These are phyloP conservation scores for Ogataea nitratoaversa DNA, from an alignment of 805 yeast species.

Conservation along the genomic window DNA sequence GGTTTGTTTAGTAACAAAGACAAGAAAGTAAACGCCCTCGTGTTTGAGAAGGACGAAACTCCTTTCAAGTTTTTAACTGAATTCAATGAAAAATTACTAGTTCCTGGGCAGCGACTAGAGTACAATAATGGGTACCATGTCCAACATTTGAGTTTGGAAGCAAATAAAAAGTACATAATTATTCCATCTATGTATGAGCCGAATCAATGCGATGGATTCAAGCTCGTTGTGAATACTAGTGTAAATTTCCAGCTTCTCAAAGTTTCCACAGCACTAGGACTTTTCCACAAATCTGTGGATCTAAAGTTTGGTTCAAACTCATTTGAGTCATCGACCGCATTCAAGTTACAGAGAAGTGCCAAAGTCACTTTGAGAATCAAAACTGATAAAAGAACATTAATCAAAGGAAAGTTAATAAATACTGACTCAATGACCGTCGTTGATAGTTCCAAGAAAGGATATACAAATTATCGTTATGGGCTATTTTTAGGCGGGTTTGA, in stretches of 20 bases:
- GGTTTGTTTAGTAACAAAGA: constrained; percentile 23
- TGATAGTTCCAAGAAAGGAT: not conserved
- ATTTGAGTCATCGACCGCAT: not conserved
- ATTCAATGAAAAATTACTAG: constrained; percentile 31
- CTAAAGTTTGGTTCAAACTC: not conserved
- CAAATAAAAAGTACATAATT: constrained; percentile 39
- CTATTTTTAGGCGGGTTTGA: constrained; percentile 3
- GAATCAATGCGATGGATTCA: constrained; percentile 27
- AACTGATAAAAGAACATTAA: not conserved
- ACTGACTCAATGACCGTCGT: not conserved
- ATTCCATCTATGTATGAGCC: constrained; percentile 44
- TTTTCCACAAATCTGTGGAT: constrained; percentile 4
- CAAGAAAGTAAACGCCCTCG: constrained; percentile 36
- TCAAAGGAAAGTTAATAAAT: constrained; percentile 1
- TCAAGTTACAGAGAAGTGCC: constrained; percentile 7
- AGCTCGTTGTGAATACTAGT: constrained; percentile 28
- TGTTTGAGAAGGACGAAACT: constrained; percentile 36
- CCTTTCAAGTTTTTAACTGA: constrained; percentile 18
- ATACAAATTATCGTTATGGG: constrained; percentile 1
- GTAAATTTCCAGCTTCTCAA: constrained; percentile 3
- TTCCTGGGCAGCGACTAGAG: constrained; percentile 26
- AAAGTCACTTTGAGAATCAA: constrained; percentile 3
- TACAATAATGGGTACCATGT: constrained; percentile 28
- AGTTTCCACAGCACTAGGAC: constrained; percentile 9
- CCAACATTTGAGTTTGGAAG: constrained; percentile 20